Base-by-base conservation (phyloP, 352 stramenopile genomes). In the Detonula confervacea region DNA sequence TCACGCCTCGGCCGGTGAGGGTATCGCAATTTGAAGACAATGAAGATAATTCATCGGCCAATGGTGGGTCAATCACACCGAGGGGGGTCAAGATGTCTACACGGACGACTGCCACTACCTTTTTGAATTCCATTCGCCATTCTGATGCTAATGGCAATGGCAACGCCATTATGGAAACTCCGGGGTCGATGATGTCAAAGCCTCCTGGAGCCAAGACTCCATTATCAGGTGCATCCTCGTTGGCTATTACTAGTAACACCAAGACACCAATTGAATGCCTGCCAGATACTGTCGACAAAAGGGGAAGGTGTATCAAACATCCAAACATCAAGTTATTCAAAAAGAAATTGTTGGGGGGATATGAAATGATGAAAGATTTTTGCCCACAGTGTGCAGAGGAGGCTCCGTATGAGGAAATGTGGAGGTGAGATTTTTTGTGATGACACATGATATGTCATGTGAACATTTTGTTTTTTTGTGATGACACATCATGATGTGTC, bases 201-300 rank as follows among this genome's bases (percentile, higher is more conserved):
- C 20, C 11, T 42, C 33, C 5, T 42, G 5, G 11, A 42, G 11
- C 33, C 33, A 42, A 42, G 33, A 42, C 33, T 42, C 33, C 33
- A 12, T 42, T 11, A 42, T 49, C 42, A 49, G 12, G 9, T 49
- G 2, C 14, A 4, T 8, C 42, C 20, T 49, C 42, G n/a, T n/a
- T n/a, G n/a, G n/a, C n/a, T n/a, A n/a, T n/a, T n/a, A n/a, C n/a
- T n/a, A n/a, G n/a, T n/a, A n/a, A n/a, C 42, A n/a, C 14, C 2
- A 49, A 8, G 2, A 49, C 42, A 18, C 42, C 42, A 8, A 18
- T 18, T 8, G 62, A 72, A 42, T 56, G 9, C 18, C n/a, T 72
- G 16, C 62, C 62, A 20, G 22, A 24, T 20, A 56, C 49, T 39
- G 57, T 51, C 37, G 62, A 72, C 25, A 72, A 62, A 25, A 61